phyloP scores from a whole-genome alignment of 257 asterid genomes.

The Mentha longifolia region DNA sequence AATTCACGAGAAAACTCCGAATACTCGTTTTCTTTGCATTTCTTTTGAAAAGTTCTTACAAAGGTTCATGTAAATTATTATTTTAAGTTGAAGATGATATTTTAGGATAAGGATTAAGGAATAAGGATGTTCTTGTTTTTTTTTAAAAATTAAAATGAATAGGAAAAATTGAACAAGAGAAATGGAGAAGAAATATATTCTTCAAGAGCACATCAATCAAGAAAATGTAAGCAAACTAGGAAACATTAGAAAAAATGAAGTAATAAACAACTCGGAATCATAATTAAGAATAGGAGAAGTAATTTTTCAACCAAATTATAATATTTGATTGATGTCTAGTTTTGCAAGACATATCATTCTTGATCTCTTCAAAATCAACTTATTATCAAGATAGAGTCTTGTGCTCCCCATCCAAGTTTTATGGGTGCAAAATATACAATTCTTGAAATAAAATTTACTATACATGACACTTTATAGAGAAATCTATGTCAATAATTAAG shows the following conservation, averaged over 20 bases:
- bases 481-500: not conserved
- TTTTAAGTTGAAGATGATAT: no score
- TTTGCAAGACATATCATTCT: not conserved
- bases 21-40: slow-evolving; percentile 1
- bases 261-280: no score
- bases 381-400: not conserved
- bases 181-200: not conserved
- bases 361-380: not conserved
- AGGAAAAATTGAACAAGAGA: not conserved
- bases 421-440: no score
- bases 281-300: not conserved
- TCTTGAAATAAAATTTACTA: no score
- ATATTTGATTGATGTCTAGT: not conserved
- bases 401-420: not conserved
- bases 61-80: not conserved
- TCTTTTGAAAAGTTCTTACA: not conserved
- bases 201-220: not conserved
- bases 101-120: no score
- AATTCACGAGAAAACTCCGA: not conserved
- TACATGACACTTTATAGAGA: no score
- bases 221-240: not conserved
- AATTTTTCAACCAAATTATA: not conserved
- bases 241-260: not conserved
- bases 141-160: not conserved
- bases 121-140: no score